phyloP scores from a whole-genome alignment of 257 asterid species.

The Nicotiana benthamiana region DNA sequence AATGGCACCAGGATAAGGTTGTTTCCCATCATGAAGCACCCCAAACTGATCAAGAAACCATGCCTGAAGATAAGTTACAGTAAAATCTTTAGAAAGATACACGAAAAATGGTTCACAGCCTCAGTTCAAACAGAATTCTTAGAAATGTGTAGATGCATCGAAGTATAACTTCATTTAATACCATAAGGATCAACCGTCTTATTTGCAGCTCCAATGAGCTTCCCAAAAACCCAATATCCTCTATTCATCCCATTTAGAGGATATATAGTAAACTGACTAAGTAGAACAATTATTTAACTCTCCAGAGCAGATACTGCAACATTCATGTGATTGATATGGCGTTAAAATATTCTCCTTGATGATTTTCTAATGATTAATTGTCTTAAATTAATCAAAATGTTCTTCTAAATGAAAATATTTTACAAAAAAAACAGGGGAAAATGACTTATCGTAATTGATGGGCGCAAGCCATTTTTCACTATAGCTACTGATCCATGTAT shows the following conservation, averaged over 20 bases:
- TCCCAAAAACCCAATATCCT: neutral
- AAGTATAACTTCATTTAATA: neutral
- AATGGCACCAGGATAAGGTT: constrained; percentile 91
- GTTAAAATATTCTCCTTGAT: too few relatives aligned
- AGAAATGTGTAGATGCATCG: neutral
- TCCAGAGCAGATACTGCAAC: neutral
- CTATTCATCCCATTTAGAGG: neutral
- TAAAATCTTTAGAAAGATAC: neutral
- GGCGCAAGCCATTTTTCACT: neutral
- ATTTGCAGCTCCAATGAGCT: neutral
- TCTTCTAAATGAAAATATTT: neutral
- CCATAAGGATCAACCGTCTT: neutral
- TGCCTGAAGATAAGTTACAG: constrained; percentile 39
- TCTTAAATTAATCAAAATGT: too few relatives aligned
- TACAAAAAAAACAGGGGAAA: too few relatives aligned
- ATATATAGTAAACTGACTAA: too few relatives aligned
- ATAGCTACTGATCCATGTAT: neutral
- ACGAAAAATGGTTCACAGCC: neutral
- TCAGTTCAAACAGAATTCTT: neutral
- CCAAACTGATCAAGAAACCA: constrained; percentile 99
- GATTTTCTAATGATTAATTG: neutral
- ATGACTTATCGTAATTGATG: too few relatives aligned
- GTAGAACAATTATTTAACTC: neutral
- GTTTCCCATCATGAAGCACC: constrained; percentile 90
- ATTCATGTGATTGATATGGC: neutral